Base-by-base conservation (phyloP, 2,329 filamentous ascomycete genomes). In the Talaromyces piceae region DNA sequence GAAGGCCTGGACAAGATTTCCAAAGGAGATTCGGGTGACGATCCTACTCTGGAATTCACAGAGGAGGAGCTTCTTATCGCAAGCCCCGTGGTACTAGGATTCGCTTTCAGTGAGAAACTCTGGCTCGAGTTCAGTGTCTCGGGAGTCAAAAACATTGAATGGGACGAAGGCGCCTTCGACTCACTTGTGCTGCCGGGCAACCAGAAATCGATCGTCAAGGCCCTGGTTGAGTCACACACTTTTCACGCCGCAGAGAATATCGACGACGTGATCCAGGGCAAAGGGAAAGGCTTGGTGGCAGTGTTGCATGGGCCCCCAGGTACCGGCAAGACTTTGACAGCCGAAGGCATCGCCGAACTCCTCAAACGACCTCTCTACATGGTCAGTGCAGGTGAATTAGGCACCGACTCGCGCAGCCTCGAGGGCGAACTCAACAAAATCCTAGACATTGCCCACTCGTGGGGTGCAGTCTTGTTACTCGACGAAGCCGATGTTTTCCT, bases 61-160 rank as follows among this genome's bases (percentile, higher is more conserved):
- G 87, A 93, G 45, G 88, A 94, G 55, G 87, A 95, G 58, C 84
- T 93, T 22, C 74, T 95, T 5, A 84, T 94, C 45, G 84, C 89
- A 2, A 91, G 87, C 2, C 86, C 90, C 0, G 83, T 94, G 0
- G 87, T 95, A 0, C 78, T 94, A 1, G 91, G 90, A 0, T 95
- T 95, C 60, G 82, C 88, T 1, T 94, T 95, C 65, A 82, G 81
- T 1, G 88, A 95, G 68, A 95, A 95, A 70, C 75, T 88, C 8
- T 96, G 90, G 91, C 78, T 95, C 0, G 88, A 95, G 65, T 89
- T 95, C 60, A 84, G 83, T 0, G 84, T 96, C 18, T 87, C 86
- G 0, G 83, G 84, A 1, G 79, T 95, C 55, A 79, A 81, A 41
- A 86, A 94, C 3, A 91, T 95, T 55, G 78, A 83, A 30, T 95